These are phyloP conservation scores for Blastocystis sp. DNA, from an alignment of 352 stramenopile species.

Conservation along the genomic window DNA sequence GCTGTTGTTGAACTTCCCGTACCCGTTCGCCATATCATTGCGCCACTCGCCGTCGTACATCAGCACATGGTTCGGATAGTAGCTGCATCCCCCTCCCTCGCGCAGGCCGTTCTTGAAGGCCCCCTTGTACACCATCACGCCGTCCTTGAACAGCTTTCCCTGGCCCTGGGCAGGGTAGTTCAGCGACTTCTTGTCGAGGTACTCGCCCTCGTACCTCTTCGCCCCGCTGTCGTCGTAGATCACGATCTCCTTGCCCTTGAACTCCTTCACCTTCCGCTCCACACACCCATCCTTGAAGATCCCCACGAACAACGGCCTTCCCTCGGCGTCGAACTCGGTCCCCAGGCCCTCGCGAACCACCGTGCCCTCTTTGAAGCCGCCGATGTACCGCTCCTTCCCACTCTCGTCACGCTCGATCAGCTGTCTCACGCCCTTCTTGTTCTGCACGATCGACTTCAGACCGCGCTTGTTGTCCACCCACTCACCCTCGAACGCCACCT, in stretches of 20 bases:
- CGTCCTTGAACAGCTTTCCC: neutral
- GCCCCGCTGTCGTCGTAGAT: conserved; percentile 62
- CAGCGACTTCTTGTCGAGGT: neutral
- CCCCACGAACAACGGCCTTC: neutral
- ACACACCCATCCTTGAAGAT: neutral
- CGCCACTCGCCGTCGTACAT: conserved; percentile 34
- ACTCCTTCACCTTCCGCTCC: conserved; percentile 66
- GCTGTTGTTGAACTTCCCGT: neutral
- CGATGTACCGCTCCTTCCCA: neutral
- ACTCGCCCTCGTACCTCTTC: conserved; percentile 29
- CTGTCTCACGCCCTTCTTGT: neutral
- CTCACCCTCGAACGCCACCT: neutral
- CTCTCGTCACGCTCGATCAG: neutral
- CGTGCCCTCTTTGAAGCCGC: neutral
- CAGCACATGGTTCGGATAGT: neutral
- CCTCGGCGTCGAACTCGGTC: neutral
- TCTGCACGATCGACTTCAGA: neutral
- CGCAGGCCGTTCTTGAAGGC: neutral
- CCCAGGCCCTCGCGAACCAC: neutral
- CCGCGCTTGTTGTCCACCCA: neutral
- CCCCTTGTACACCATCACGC: conserved; percentile 44
- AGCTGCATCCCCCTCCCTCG: neutral
- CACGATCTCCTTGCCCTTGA: neutral
- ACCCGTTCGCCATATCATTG: conserved; percentile 25
- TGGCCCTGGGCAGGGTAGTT: neutral